Percentiles rank a stretch among this genome's conserved stretches.
Conservation (phyloP, 2,329 filamentous ascomycete genomes). For the Colletotrichum sp. region DNA sequence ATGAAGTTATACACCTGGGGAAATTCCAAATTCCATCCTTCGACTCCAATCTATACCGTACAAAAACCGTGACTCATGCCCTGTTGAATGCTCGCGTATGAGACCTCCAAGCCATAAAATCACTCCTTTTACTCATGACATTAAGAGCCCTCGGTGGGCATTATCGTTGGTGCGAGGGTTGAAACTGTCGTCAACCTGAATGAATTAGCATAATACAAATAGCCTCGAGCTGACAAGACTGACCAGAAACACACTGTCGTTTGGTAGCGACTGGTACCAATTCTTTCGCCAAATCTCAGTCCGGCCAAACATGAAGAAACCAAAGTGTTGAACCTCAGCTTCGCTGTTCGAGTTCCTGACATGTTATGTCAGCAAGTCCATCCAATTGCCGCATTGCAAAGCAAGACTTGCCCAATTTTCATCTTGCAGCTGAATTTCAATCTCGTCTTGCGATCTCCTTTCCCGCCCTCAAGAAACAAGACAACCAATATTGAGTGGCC, state of each 20-base stretch:
- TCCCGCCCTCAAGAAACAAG: not conserved
- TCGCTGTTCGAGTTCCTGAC: not conserved
- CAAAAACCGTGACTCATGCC: conserved; percentile 9
- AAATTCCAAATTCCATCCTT: not conserved
- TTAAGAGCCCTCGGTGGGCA: not conserved
- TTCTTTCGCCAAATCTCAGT: not conserved
- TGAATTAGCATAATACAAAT: not conserved
- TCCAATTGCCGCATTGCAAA: not conserved
- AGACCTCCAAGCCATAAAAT: conserved; percentile 13
- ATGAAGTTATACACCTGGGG: conserved; percentile 6
- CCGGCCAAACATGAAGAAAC: not conserved
- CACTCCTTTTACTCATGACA: conserved; percentile 1
- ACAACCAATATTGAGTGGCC: not conserved
- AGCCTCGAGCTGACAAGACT: not conserved
- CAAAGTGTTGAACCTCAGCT: not conserved
- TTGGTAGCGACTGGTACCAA: not conserved
- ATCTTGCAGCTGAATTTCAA: not conserved
- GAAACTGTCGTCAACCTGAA: not conserved
- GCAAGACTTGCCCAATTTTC: not conserved
- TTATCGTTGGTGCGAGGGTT: not conserved
- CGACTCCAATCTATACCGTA: conserved; percentile 7
- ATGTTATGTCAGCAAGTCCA: not conserved
- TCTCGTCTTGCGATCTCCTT: not conserved
- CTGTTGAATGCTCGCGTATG: not conserved
- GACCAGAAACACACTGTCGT: not conserved